A percentile compares a stretch with the other conserved stretches of the same genome.
Conservation (phyloP, 139 green algal genomes). For the Volvox africanus region DNA sequence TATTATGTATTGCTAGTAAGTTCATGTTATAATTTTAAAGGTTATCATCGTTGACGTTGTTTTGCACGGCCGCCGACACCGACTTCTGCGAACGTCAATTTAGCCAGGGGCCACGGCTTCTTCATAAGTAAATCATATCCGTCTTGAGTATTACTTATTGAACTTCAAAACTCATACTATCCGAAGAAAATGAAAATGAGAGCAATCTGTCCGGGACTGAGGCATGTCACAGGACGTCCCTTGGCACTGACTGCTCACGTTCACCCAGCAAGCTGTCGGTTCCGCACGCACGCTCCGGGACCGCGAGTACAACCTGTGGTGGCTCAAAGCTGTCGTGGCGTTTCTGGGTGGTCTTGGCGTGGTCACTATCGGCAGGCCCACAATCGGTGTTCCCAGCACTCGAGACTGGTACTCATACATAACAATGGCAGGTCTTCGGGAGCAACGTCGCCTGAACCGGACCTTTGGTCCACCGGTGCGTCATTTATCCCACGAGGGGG, state of each 20-base stretch:
- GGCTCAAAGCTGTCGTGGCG: not conserved
- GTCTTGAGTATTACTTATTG: no score
- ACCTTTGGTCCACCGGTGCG: constrained; percentile 14
- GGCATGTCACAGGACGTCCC: not conserved
- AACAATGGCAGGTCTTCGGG: not conserved
- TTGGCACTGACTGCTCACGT: not conserved
- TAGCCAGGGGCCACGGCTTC: no score
- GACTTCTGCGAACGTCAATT: no score
- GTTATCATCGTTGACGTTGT: not conserved
- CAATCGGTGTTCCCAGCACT: not conserved
- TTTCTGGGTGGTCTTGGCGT: not conserved
- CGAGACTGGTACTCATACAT: not conserved
- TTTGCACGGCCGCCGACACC: not conserved
- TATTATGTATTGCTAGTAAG: not conserved
- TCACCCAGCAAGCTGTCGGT: not conserved
- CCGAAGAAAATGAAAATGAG: not conserved
- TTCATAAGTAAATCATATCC: no score
- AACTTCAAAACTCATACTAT: no score
- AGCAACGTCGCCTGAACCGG: not conserved
- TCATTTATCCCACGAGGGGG: no score
- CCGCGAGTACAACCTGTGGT: not conserved
- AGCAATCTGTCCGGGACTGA: not conserved
- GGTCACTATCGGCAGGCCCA: not conserved
- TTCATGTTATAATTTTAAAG: not conserved
- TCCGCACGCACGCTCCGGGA: not conserved